phyloP scores from a whole-genome alignment of 371 early-diverging fungal genomes.

The Mucor circinelloides region DNA sequence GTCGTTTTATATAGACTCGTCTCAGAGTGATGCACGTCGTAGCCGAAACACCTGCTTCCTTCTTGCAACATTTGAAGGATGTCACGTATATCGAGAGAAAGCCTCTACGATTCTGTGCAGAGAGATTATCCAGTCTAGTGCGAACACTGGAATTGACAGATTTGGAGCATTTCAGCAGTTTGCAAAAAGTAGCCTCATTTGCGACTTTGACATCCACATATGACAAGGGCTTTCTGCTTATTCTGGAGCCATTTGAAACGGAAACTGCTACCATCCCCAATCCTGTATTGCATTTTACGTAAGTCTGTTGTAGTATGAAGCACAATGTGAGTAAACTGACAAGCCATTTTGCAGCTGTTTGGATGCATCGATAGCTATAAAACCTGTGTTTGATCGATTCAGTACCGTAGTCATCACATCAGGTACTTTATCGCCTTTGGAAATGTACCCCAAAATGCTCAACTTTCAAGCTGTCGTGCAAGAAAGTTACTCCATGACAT shows the following conservation, averaged over 20 bases:
- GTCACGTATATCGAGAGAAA: constrained; percentile 93
- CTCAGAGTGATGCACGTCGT: constrained; percentile 97
- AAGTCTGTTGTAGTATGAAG: constrained; percentile 15
- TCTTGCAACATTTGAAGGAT: constrained; percentile 91
- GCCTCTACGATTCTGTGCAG: constrained; percentile 93
- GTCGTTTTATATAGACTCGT: constrained; percentile 68
- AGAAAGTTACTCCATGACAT: constrained; percentile 93
- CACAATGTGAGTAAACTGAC: background rate
- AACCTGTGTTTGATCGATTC: constrained; percentile 95
- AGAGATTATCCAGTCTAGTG: constrained; percentile 89
- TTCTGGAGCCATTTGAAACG: constrained; percentile 98
- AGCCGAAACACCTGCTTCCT: constrained; percentile 94
- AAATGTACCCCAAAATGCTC: constrained; percentile 98
- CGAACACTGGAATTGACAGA: constrained; percentile 91
- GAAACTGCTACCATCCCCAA: constrained; percentile 94
- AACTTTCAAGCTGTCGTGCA: constrained; percentile 85
- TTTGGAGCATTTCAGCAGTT: constrained; percentile 82
- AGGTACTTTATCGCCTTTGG: constrained; percentile 98
- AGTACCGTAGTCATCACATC: constrained; percentile 98
- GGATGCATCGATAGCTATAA: constrained; percentile 98
- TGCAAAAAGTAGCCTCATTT: constrained; percentile 92
- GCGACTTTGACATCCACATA: constrained; percentile 97
- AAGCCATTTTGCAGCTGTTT: constrained; percentile 69
- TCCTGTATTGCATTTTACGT: constrained; percentile 90
- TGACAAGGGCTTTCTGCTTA: constrained; percentile 94